Base-by-base conservation (phyloP, 179 eudicot genomes). In the Vitellaria paradoxa region DNA sequence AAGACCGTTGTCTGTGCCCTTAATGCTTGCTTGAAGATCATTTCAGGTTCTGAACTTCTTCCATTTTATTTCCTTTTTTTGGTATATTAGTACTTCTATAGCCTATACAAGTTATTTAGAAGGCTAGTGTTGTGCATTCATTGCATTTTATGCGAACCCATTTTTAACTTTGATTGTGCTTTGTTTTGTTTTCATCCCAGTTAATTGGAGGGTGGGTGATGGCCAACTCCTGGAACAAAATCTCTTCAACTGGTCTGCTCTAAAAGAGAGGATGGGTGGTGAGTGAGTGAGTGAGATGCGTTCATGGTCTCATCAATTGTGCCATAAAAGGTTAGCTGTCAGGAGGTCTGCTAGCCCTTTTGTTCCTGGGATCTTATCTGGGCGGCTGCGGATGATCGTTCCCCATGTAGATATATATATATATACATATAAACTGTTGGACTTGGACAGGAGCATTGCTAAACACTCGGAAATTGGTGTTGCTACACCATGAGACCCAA, bases 231-330 rank as follows among this genome's bases (percentile, higher is more conserved):
- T 50, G 70, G 78, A 75, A 26, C 37, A 30, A 30, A 30, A 2
- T 17, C 55, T 50, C 20, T 60, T 57, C 66, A 66, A 82, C 85
- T 72, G 76, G 73, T 74, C 57, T 84, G 64, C 72, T 80, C 76
- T 80, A 37, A 85, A 78, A 76, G 84, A 83, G 76, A 77, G 80
- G 83, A 75, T 85, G 79, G 86, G 86, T 77, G 88, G 87, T 86
- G 79, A 83, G 87, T 74, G 86, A 86, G 85, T 86, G 57, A 80
- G 60, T 82, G 82, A 83, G 70, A 62, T 81, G 82, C 74, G 81
- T 83, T 77, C 67, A 79, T 79, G 74, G 83, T 81, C 83, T 81
- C 86, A 75, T 70, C 83, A 62, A 63, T 73, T 76, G 79, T 78
- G 72, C 78, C 37, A 71, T 17, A 56, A 76, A 70, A 30, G 72